Base-by-base conservation (phyloP, 345 rosid genomes). In the Eucalyptus caleyi region DNA sequence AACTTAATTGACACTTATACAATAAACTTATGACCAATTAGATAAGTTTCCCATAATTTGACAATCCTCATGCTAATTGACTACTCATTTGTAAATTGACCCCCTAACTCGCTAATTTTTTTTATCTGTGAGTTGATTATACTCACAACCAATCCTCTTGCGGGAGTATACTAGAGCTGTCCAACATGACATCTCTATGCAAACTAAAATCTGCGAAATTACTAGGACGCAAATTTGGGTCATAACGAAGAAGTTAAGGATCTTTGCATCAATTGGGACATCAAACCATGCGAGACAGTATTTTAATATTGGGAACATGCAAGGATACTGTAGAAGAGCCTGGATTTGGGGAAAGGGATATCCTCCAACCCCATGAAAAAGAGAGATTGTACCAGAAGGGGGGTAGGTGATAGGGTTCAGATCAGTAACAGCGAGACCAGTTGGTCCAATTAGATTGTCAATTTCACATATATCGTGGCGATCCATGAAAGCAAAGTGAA, bases 401-500 rank as follows among this genome's bases (percentile, higher is more conserved):
- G 47, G 21, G 85, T 40, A 77, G 85, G 85, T 77, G 24, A 42
- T 21, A 40, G 47, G 47, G 47, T 11, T 40, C 21, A 21, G 27
- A 40, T 37, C 24, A 77, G 47, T 40, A 11, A 77, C 27, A 21
- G 85, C 3, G 45, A 77, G 47, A 77, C 27, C 27, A 23, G 47
- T 11, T 13, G 47, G 30, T 37, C 27, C 45, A 77, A 40, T 37
- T 14, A 40, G 47, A 40, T 44, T 23, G 83, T 77, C 47, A 0
- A 6, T 40, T 77, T 77, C 85, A 42, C 11, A 40, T 77, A 6
- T 40, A 4, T 40, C 47, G 85, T 77, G 30, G 85, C 47, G 85
- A 77, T 77, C 30, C 85, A 40, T 77, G 85, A 77, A 77, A 77
- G 85, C 85, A 77, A 77, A 77, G 85, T 77, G n/a, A 47, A 77